A percentile compares a stretch with the other conserved stretches of the same genome.
Evolutionary conservation across 495 filamentous ascomycete species (phyloP).

Genomic region (Cetradonia linearis): DNA sequence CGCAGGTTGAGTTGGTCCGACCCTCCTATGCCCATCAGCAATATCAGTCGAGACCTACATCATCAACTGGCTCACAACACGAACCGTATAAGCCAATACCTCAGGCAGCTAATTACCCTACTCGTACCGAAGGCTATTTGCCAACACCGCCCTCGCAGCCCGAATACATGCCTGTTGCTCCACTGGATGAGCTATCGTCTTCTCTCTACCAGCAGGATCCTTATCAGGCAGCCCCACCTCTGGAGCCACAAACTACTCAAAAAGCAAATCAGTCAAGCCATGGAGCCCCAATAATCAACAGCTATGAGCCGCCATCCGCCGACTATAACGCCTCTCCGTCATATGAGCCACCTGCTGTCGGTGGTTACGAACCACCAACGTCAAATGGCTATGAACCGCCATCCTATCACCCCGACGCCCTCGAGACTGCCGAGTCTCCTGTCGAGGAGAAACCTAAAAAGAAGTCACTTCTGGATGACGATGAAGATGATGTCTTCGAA

Average conservation of each 20-base stretch:
- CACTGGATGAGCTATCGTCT: conserved; percentile 32
- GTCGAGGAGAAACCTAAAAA: conserved; percentile 54
- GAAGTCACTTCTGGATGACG: conserved; percentile 71
- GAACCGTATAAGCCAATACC: conserved; percentile 26
- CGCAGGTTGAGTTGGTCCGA: conserved; percentile 16
- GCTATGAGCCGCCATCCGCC: conserved; percentile 1
- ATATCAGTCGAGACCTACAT: conserved; percentile 18
- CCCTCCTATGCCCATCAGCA: conserved; percentile 13
- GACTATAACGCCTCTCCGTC: conserved; percentile 18
- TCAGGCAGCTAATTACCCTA: conserved; percentile 30
- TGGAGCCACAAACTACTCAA: conserved; percentile 13
- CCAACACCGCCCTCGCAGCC: conserved; percentile 39
- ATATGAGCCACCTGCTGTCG: conserved; percentile 20
- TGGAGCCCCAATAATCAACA: background rate
- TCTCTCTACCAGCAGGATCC: conserved; percentile 17
- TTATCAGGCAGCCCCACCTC: conserved; percentile 23
- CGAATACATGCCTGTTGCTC: conserved; percentile 39
- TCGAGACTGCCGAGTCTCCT: conserved; percentile 30
- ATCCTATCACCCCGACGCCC: conserved; percentile 25
- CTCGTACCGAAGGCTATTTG: conserved; percentile 34
- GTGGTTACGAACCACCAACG: conserved; percentile 22
- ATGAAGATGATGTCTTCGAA: conserved; percentile 48
- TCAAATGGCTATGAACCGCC: conserved; percentile 29
- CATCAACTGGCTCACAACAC: conserved; percentile 23
- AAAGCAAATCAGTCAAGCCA: background rate